phyloP scores from a whole-genome alignment of 768 basidiomycete genomes.

The Dioszegia hungarica region DNA sequence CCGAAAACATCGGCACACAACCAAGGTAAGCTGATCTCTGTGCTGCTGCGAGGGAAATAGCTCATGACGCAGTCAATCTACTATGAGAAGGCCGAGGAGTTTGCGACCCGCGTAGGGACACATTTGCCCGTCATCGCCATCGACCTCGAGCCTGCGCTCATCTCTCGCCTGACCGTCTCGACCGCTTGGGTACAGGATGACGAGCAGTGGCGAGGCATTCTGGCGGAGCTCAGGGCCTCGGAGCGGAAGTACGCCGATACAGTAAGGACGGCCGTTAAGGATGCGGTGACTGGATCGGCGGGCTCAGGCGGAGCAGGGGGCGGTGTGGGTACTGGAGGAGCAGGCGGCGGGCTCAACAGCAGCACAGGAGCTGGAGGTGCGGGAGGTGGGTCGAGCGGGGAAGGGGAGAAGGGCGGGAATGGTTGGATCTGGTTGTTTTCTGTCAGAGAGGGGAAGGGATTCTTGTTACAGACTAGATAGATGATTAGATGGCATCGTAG shows the following conservation, averaged over 20 bases:
- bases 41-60: background rate
- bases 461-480: slow-evolving; percentile 30
- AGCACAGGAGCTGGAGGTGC: background rate
- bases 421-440: slow-evolving; percentile 32
- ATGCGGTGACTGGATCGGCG: background rate
- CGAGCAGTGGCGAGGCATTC: slow-evolving; percentile 30
- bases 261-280: slow-evolving; percentile 25
- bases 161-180: slow-evolving; percentile 35
- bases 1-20: slow-evolving; percentile 32
- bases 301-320: background rate
- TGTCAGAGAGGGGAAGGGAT: slow-evolving; percentile 37
- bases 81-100: slow-evolving; percentile 35
- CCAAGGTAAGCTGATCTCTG: slow-evolving; percentile 18
- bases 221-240: slow-evolving; percentile 9
- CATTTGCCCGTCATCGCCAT: slow-evolving; percentile 40
- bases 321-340: background rate
- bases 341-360: background rate
- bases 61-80: slow-evolving; percentile 29
- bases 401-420: background rate
- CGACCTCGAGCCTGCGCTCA: slow-evolving; percentile 26
- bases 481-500: no score
- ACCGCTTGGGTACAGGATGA: slow-evolving; percentile 39
- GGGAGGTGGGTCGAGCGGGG: background rate
- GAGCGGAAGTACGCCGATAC: slow-evolving; percentile 33
- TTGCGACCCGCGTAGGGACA: slow-evolving; percentile 24